Evolutionary conservation across 371 early-diverging fungal genomes (phyloP).

Genomic region (Fennellomyces sp.): DNA sequence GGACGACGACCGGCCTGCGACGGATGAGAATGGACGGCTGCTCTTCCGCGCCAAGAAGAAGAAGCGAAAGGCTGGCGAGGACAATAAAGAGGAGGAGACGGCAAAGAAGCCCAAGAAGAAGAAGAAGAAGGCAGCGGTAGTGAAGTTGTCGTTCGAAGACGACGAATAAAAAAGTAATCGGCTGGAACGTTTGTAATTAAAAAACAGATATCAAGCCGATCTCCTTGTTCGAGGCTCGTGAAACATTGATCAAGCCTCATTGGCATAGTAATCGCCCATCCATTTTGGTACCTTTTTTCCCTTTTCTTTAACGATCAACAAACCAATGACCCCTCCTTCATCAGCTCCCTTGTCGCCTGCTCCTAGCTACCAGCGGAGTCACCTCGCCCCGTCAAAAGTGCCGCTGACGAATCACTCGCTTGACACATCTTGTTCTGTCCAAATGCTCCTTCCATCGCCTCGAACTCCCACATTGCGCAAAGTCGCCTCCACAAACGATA

Average conservation of each 20-base stretch:
- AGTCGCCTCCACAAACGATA: not conserved
- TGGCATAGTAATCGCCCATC: no score
- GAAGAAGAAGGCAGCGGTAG: constrained; percentile 29
- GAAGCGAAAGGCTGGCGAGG: constrained; percentile 18
- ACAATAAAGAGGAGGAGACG: constrained; percentile 21
- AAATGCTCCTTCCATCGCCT: not conserved
- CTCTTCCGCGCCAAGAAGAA: constrained; percentile 39
- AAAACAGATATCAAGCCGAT: no score
- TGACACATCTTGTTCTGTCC: not conserved
- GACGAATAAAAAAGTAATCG: constrained; percentile 18
- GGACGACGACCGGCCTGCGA: constrained; percentile 27
- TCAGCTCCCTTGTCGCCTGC: constrained; percentile 9
- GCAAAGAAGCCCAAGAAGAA: constrained; percentile 29
- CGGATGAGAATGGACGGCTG: constrained; percentile 44
- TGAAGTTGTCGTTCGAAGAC: constrained; percentile 40
- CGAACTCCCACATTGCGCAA: not conserved
- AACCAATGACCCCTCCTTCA: constrained; percentile 1
- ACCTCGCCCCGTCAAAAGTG: not conserved
- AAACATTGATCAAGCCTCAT: no score
- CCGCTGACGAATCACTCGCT: not conserved
- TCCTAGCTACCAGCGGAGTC: constrained; percentile 13
- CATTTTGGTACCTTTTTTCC: no score
- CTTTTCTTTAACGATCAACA: no score
- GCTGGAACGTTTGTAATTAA: no score
- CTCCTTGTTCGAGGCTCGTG: no score